Percentiles rank a stretch among this genome's conserved stretches.
These are phyloP conservation scores for Aspergillus vadensis DNA, from an alignment of 2,329 filamentous ascomycete genomes.

Conservation along the genomic window DNA sequence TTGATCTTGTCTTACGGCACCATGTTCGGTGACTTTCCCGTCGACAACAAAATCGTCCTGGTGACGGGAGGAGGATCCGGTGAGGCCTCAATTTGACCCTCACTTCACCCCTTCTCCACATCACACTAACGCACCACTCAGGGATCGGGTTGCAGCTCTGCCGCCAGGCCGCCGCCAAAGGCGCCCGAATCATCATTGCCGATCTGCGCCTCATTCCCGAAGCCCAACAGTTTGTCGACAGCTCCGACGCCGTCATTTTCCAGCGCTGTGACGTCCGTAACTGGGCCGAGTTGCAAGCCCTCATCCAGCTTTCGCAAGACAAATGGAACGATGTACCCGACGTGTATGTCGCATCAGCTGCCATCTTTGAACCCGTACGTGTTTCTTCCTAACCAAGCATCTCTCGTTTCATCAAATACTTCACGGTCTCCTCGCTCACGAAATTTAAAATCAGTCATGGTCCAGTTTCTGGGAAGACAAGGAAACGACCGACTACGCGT, in stretches of 20 bases:
- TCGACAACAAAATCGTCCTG: conserved; percentile 7
- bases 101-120: background rate
- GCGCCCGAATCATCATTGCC: conserved; percentile 6
- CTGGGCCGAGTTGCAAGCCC: background rate
- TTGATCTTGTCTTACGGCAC: background rate
- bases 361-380: conserved; percentile 12
- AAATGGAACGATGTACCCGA: conserved; percentile 8
- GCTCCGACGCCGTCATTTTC: background rate
- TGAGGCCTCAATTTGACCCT: background rate
- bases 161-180: background rate
- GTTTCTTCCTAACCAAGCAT: background rate
- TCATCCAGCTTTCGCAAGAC: background rate
- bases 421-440: too few species aligned
- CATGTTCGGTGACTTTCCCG: conserved; percentile 18
- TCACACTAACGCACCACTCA: background rate
- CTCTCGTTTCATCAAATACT: background rate
- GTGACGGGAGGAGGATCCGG: conserved; percentile 8
- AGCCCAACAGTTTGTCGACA: conserved; percentile 3
- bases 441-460: background rate
- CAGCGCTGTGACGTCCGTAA: conserved; percentile 10
- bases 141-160: conserved; percentile 7
- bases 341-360: conserved; percentile 6
- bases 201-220: conserved; percentile 8
- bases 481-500: conserved; percentile 4
- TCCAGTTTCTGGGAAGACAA: conserved; percentile 10